phyloP scores from a whole-genome alignment of 73 alveolate genomes.

The Stentor coeruleus region DNA sequence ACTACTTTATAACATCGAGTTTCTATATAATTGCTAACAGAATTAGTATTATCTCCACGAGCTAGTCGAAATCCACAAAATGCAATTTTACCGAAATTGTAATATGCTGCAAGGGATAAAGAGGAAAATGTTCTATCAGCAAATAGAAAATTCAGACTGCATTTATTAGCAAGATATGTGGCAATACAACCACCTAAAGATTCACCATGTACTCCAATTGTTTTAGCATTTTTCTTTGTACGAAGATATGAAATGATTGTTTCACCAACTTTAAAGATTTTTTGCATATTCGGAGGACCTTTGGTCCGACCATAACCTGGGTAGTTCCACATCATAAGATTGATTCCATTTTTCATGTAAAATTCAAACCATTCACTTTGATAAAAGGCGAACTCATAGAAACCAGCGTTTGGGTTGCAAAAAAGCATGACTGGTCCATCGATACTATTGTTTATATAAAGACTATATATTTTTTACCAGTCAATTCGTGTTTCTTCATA shows the following conservation, averaged over 20 bases:
- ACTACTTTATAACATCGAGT: conserved; percentile 19
- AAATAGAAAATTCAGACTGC: conserved; percentile 1
- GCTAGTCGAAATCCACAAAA: background rate
- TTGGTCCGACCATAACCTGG: conserved; percentile 33
- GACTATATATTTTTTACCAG: background rate
- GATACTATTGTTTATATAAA: background rate
- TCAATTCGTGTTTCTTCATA: background rate
- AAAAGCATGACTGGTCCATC: conserved; percentile 28
- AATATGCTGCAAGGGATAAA: background rate
- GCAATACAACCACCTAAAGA: conserved; percentile 32
- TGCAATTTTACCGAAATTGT: conserved; percentile 26
- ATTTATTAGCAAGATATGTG: conserved; percentile 24
- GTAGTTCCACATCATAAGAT: conserved; percentile 18
- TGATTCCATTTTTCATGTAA: conserved; percentile 10
- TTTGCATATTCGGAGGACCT: conserved; percentile 12
- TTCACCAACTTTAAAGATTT: conserved; percentile 19
- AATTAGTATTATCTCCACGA: background rate
- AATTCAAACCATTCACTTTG: conserved; percentile 24
- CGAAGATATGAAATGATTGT: background rate
- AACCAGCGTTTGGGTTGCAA: conserved; percentile 41
- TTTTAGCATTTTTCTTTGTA: background rate
- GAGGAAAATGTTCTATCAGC: conserved; percentile 28
- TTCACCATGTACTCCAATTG: conserved; percentile 26
- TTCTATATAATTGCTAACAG: background rate
- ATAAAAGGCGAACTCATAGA: conserved; percentile 24